Conservation (phyloP, 805 yeast genomes). For the Candida arabinofermentans region DNA sequence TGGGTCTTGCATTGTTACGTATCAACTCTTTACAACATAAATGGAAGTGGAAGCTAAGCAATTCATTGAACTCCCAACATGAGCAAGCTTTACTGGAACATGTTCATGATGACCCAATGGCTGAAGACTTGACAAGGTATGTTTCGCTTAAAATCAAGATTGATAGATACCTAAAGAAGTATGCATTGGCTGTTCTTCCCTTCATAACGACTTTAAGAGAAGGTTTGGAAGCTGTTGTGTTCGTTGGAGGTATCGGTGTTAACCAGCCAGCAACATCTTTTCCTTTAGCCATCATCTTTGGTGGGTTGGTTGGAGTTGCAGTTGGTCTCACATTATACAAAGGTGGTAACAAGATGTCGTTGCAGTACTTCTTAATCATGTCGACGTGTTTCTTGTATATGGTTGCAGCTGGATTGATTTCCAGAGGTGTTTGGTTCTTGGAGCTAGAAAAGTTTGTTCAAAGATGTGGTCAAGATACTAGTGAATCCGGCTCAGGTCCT, state of each 20-base stretch:
- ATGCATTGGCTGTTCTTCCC: slow-evolving; percentile 72
- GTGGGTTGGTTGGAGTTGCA: slow-evolving; percentile 52
- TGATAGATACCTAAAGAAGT: slow-evolving; percentile 45
- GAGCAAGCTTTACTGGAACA: slow-evolving; percentile 14
- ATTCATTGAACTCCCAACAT: slow-evolving; percentile 20
- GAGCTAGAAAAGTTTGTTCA: slow-evolving; percentile 76
- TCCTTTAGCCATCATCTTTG: slow-evolving; percentile 59
- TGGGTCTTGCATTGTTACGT: slow-evolving; percentile 82
- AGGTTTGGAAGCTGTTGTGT: slow-evolving; percentile 89
- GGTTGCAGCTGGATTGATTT: slow-evolving; percentile 82
- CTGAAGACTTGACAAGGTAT: slow-evolving; percentile 9
- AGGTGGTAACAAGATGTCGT: slow-evolving; percentile 74
- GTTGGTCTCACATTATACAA: slow-evolving; percentile 68
- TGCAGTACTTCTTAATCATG: slow-evolving; percentile 67
- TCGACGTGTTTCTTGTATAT: slow-evolving; percentile 79
- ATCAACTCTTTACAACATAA: slow-evolving; percentile 79
- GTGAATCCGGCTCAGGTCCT: slow-evolving; percentile 89
- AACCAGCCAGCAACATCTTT: slow-evolving; percentile 63
- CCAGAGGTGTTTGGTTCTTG: slow-evolving; percentile 87
- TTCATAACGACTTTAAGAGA: slow-evolving; percentile 84
- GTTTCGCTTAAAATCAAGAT: slow-evolving; percentile 20
- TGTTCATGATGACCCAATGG: slow-evolving; percentile 16
- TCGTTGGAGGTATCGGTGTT: slow-evolving; percentile 84
- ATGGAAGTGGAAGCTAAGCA: slow-evolving; percentile 57
- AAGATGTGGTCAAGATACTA: slow-evolving; percentile 78